Percentiles rank a stretch among this genome's conserved stretches.
Evolutionary conservation across 208 protist genomes (phyloP).

Genomic region (Trypanosoma mega): DNA sequence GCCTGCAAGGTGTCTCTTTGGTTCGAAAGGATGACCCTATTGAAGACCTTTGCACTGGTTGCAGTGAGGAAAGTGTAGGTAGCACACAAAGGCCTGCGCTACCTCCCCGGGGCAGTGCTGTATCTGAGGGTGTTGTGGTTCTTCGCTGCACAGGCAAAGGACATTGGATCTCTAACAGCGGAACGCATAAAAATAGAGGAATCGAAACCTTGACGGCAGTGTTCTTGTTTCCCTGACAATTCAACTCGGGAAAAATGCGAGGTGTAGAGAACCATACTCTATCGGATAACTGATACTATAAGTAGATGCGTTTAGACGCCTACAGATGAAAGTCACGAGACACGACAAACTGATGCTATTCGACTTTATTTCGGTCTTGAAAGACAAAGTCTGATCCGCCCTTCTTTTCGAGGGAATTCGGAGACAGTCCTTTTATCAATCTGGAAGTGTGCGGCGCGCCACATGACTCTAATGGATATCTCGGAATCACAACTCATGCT

Average conservation of each 20-base stretch:
- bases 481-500: slow-evolving; percentile 8
- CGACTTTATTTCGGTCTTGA: not conserved
- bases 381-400: not conserved
- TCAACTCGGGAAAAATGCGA: not conserved
- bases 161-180: not conserved
- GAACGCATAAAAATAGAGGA: not conserved
- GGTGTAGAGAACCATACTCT: not conserved
- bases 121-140: not conserved
- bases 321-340: not conserved
- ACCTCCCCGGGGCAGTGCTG: not conserved
- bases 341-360: not conserved
- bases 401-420: not conserved
- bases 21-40: not conserved
- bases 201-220: not conserved
- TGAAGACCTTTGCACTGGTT: not conserved
- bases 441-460: slow-evolving; percentile 12
- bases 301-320: not conserved
- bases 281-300: not conserved
- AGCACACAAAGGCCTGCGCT: not conserved
- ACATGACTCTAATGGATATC: not conserved
- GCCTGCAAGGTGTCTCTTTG: not conserved
- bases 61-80: not conserved
- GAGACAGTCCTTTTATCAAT: not conserved
- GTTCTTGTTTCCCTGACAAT: not conserved
- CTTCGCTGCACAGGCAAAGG: not conserved